A percentile compares a stretch with the other conserved stretches of the same genome.
Conservation (phyloP, 306 rosid genomes). For the Prunus kanzakura region DNA sequence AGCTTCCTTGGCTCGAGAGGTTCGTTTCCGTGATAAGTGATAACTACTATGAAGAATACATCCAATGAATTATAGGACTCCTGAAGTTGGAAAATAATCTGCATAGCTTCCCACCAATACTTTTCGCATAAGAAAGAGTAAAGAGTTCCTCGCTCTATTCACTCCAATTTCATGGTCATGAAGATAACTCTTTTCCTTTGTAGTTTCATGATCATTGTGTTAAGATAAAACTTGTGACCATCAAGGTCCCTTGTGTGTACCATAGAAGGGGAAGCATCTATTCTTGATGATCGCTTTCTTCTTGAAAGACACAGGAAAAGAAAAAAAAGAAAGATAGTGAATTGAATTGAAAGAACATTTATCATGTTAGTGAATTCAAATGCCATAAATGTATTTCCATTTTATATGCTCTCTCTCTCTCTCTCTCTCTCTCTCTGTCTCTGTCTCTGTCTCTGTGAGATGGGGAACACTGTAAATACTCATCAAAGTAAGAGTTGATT, state of each 20-base stretch:
- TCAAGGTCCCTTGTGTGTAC: conserved; percentile 13
- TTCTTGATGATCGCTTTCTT: conserved; percentile 21
- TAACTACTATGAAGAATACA: conserved; percentile 78
- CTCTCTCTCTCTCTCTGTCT: too few relatives aligned
- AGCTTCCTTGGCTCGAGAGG: conserved; percentile 97
- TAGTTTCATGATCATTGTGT: conserved; percentile 13
- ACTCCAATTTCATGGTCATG: conserved; percentile 18
- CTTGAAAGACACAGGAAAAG: background rate
- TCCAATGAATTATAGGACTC: conserved; percentile 48
- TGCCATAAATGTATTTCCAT: background rate
- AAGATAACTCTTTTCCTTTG: conserved; percentile 4
- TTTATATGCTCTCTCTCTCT: background rate
- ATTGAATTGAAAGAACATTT: conserved; percentile 3
- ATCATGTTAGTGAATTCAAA: conserved; percentile 6
- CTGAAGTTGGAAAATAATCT: conserved; percentile 32
- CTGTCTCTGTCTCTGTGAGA: background rate
- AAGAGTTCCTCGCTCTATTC: conserved; percentile 50
- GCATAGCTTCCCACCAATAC: conserved; percentile 24
- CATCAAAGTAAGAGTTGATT: background rate
- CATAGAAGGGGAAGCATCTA: conserved; percentile 7
- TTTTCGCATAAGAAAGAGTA: conserved; percentile 19
- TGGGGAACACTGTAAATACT: background rate
- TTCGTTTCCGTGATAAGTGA: conserved; percentile 94
- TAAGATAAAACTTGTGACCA: conserved; percentile 13
- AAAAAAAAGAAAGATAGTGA: background rate